phyloP scores from a whole-genome alignment of 1,284 basidiomycete species.

The Takashimella koratensis region DNA sequence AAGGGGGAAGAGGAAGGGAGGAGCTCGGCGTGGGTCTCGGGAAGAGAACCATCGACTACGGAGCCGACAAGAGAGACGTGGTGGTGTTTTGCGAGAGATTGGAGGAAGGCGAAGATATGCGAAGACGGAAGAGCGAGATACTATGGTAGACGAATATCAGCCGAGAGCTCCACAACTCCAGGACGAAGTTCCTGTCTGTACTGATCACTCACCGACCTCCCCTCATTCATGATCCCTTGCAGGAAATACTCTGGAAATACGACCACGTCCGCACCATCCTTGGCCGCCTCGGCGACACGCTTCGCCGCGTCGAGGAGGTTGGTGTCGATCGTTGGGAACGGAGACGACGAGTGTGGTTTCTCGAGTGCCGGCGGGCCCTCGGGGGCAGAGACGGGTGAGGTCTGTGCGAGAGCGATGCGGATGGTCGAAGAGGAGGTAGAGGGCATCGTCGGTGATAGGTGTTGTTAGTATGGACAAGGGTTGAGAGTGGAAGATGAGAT shows the following conservation, averaged over 20 bases:
- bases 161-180: background rate
- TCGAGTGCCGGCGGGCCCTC: conserved; percentile 15
- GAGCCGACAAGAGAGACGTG: conserved; percentile 37
- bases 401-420: conserved; percentile 45
- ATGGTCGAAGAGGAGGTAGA: conserved; percentile 10
- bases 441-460: too few species aligned
- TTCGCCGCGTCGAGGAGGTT: conserved; percentile 28
- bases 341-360: conserved; percentile 13
- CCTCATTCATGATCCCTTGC: conserved; percentile 43
- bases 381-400: conserved; percentile 26
- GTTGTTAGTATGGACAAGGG: too few species aligned
- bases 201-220: conserved; percentile 32
- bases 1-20: conserved; percentile 28
- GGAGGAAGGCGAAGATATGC: conserved; percentile 27
- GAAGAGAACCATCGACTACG: conserved; percentile 34
- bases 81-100: conserved; percentile 26
- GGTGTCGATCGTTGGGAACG: conserved; percentile 28
- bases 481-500: too few species aligned
- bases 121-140: conserved; percentile 37
- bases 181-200: background rate
- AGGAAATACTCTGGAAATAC: conserved; percentile 49
- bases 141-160: conserved; percentile 15
- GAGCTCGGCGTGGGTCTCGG: conserved; percentile 5
- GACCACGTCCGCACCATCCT: conserved; percentile 35
- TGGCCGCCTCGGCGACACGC: conserved; percentile 23